Evolutionary conservation across 768 basidiomycete genomes (phyloP), one percentile per base, ranked within the genome.

Genomic region (Agaricus bisporus): DNA sequence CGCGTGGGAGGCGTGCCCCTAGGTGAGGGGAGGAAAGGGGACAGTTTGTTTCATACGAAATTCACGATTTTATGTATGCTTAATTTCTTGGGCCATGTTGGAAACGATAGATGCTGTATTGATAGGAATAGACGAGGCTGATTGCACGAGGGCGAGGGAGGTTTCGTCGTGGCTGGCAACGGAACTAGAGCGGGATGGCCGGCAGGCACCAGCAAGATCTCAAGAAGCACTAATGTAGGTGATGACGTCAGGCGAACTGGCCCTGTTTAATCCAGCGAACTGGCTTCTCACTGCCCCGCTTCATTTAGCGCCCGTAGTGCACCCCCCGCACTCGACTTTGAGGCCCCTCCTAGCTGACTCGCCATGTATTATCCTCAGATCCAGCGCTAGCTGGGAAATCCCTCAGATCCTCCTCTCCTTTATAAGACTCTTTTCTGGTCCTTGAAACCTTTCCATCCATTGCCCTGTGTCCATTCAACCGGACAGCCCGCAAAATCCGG

Each of bases 1-100:
- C 67, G 41, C 63, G 68, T 26, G 58, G 65, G 36, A 63, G 44
- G 17, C 53, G 41, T 18, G 53, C 53, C 26, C 32, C 42, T 43
- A 51, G 50, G 25, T 22, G 28, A 61, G 36, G 64, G 61, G 42
- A 59, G 66, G 59, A 65, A 65, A 62, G 59, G 12, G 17, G 45
- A 36, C 17, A 22, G 41, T 42, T 36, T 38, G 28, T 38, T 12
- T 44, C 32, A 45, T 17, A 45, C 10, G 18, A 20, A 17, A 28
- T 32, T 17, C 10, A 17, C n/a, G 17, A 41, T 14, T 17, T 37
- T 48, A 48, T 47, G 15, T 35, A 48, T 25, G 46, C 28, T 41
- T 54, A 47, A 48, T 54, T 42, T 54, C n/a, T 18, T 54, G 15
- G 45, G 12, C 29, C 14, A 15, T n/a, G 25, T n/a, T 22, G 15